Conservation (phyloP, 441 rosid species). For the Breynia disticha region DNA sequence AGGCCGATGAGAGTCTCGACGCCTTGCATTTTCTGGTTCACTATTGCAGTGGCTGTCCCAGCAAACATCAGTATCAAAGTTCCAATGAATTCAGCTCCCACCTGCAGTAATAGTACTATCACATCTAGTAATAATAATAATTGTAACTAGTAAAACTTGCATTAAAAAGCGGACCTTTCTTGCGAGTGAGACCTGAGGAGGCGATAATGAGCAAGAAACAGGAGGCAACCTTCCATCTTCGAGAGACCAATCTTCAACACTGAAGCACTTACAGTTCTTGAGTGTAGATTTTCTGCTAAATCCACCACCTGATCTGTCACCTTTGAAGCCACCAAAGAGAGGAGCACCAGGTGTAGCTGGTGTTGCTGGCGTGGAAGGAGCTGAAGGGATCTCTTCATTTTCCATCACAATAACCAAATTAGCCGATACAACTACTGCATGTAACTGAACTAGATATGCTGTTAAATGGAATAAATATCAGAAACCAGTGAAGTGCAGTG, state of each 20-base stretch:
- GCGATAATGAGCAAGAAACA: conserved; percentile 57
- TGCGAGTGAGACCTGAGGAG: conserved; percentile 60
- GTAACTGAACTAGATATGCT: too few species aligned
- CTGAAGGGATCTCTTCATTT: conserved; percentile 52
- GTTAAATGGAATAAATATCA: too few species aligned
- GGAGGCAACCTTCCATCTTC: conserved; percentile 77
- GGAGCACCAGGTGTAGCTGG: conserved; percentile 89
- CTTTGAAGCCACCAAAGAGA: conserved; percentile 60
- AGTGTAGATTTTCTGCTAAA: conserved; percentile 57
- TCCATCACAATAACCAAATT: neutral
- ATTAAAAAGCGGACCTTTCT: conserved; percentile 42
- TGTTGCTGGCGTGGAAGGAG: conserved; percentile 75
- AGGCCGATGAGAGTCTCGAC: conserved; percentile 67
- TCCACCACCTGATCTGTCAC: conserved; percentile 24
- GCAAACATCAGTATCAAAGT: conserved; percentile 73
- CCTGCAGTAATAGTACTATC: conserved; percentile 22
- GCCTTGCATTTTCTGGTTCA: conserved; percentile 75
- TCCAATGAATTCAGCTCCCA: conserved; percentile 89
- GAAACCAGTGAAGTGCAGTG: too few species aligned
- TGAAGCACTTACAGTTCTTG: conserved; percentile 56
- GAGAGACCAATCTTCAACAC: conserved; percentile 61
- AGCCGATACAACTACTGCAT: too few species aligned
- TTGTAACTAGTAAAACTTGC: too few species aligned
- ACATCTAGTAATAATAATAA: too few species aligned
- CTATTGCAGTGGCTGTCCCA: conserved; percentile 70